phyloP scores from a whole-genome alignment of 2,329 filamentous ascomycete species.

The Aspergillus sp. region DNA sequence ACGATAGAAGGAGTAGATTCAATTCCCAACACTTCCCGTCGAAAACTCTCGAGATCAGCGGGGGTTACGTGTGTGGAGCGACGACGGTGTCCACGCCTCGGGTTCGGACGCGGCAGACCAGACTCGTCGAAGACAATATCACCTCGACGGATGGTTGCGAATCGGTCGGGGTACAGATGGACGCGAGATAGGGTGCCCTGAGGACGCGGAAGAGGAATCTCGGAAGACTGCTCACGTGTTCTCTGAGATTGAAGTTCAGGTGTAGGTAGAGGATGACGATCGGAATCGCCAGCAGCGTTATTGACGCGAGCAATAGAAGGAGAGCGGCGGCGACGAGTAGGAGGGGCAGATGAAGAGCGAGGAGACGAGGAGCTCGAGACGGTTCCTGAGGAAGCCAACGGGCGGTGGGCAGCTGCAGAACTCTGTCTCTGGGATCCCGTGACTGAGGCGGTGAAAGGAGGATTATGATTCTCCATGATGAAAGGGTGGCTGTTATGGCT shows the following conservation, averaged over 20 bases:
- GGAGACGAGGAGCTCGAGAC: neutral
- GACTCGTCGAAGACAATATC: slow-evolving; percentile 26
- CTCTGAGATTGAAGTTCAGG: neutral
- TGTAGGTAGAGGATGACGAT: neutral
- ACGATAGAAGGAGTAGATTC: slow-evolving; percentile 16
- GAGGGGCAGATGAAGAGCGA: neutral
- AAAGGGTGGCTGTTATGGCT: neutral
- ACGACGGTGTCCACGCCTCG: slow-evolving; percentile 35
- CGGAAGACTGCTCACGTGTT: neutral
- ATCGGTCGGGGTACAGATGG: slow-evolving; percentile 5
- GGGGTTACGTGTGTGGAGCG: slow-evolving; percentile 36
- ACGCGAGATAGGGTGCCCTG: neutral
- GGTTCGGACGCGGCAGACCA: slow-evolving; percentile 20
- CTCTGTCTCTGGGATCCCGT: slow-evolving; percentile 9
- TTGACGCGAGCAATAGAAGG: neutral
- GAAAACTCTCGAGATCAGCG: slow-evolving; percentile 33
- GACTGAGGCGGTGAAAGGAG: slow-evolving; percentile 5
- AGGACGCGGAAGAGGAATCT: neutral
- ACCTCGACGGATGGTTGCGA: neutral
- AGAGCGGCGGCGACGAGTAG: neutral
- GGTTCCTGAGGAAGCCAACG: slow-evolving; percentile 13
- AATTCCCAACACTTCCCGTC: slow-evolving; percentile 29
- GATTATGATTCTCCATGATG: slow-evolving; percentile 4
- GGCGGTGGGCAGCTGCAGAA: slow-evolving; percentile 12
- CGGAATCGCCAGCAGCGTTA: neutral